Evolutionary conservation across 2,329 filamentous ascomycete genomes (phyloP), one percentile per base, ranked within the genome.

Genomic region (Periconia sp.): DNA sequence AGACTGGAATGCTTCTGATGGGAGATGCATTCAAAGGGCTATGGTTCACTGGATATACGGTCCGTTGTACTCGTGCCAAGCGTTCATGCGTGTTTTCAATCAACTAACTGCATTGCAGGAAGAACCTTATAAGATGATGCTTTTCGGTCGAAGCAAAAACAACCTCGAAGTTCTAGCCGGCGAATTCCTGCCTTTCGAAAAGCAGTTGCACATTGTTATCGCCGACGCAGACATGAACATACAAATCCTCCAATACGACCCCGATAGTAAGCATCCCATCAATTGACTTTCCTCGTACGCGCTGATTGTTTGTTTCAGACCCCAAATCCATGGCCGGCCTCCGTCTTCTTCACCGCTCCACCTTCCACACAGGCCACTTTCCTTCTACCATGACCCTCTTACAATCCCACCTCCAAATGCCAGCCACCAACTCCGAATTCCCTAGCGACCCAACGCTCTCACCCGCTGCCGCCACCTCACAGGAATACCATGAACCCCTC

Each of bases 11-110:
- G 70, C 92, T 90, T 66, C 81, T 96, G 11, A 86, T 97, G 76
- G 90, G 90, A 0, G 94, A 99, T 76, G 90, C 89, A 0, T 86
- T 94, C 70, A 96, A 96, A 76, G 94, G 94, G 0, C 81, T 97
- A 2, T 97, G 94, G 92, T 95, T 99, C 62, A 90, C 91, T 0
- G 94, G 94, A 0, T 99, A 97, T 69, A 94, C 90, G 9, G 82
- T 83, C 79, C 49, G 78, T 66, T 5, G 33, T 20, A 14, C 35
- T 43, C 27, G 15, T 7, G 1, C 33, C 13, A 31, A 17, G 15
- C n/a, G 14, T n/a, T 27, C 19, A 6, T 14, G 33, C 1, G 8
- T n/a, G 15, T 20, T 0, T 15, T 9, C 19, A 47, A 13, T 33
- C 19, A 18, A 11, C 64, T 71, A 48, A 71, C 50, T 35, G 15